Percentiles rank a stretch among this genome's conserved stretches.
phyloP scores from a whole-genome alignment of 2,329 filamentous ascomycete genomes.

The Paecilomyces dactylethromorphus region DNA sequence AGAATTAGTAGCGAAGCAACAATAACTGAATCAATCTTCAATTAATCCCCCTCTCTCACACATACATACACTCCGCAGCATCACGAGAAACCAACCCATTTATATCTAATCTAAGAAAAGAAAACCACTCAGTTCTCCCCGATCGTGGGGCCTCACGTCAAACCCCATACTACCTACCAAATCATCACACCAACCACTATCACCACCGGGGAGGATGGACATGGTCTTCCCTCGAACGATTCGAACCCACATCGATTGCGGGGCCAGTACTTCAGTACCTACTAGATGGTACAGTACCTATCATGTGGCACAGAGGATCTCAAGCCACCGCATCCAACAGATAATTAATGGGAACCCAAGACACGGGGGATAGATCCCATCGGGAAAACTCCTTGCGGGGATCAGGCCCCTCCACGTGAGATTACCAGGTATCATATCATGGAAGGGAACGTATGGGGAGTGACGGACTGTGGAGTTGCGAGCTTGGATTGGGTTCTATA shows the following conservation, averaged over 20 bases:
- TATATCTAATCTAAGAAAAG: neutral
- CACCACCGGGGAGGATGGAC: neutral
- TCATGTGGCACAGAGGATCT: too few species aligned
- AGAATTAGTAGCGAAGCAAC: neutral
- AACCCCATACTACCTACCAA: neutral
- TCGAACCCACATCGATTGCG: neutral
- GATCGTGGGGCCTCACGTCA: neutral
- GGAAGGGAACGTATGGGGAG: too few species aligned
- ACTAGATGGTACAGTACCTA: too few species aligned
- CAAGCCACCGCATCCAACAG: too few species aligned
- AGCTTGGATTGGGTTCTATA: too few species aligned
- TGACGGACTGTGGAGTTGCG: too few species aligned
- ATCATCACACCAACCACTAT: neutral
- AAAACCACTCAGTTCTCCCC: neutral
- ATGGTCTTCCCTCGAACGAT: neutral
- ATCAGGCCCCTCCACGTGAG: too few species aligned
- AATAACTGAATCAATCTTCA: neutral
- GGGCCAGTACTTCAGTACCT: neutral
- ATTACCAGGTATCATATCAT: too few species aligned
- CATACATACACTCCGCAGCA: neutral
- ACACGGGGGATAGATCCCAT: neutral
- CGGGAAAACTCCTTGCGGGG: neutral
- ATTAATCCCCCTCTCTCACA: neutral
- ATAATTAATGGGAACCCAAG: too few species aligned
- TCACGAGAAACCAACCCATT: neutral